Conservation (phyloP, 129 eudicot species). For the Saposhnikovia divaricata region DNA sequence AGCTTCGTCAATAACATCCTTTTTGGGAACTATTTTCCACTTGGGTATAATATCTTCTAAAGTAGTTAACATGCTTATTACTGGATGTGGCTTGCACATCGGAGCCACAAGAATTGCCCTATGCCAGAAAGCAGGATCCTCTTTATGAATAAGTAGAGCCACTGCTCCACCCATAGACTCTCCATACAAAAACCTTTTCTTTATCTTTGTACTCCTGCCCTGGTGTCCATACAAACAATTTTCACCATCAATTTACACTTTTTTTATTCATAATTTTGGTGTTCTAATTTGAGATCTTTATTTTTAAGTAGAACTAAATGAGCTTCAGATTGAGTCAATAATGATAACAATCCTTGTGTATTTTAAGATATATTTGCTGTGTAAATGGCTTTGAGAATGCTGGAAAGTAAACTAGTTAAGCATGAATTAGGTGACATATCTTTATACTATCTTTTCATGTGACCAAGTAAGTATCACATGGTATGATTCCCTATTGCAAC, state of each 20-base stretch:
- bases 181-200: conserved; percentile 77
- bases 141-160: conserved; percentile 64
- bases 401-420: too few species aligned
- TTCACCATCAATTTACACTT: background rate
- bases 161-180: conserved; percentile 99
- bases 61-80: conserved; percentile 59
- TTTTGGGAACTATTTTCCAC: conserved; percentile 95
- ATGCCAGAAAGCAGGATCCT: conserved; percentile 85
- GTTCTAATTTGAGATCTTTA: background rate
- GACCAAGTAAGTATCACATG: conserved; percentile 50
- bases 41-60: conserved; percentile 87
- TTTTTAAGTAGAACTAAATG: background rate
- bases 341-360: background rate
- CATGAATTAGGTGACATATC: too few species aligned
- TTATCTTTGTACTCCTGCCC: conserved; percentile 60
- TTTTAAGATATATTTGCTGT: background rate
- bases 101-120: conserved; percentile 95
- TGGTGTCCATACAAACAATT: conserved; percentile 16
- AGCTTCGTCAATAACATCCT: conserved; percentile 86
- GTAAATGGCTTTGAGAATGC: background rate
- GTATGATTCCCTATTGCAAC: conserved; percentile 27
- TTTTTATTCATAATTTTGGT: background rate
- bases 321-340: background rate
- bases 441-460: conserved; percentile 41
- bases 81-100: conserved; percentile 97